phyloP scores from a whole-genome alignment of 768 basidiomycete genomes.

The Steccherinum ochraceum region DNA sequence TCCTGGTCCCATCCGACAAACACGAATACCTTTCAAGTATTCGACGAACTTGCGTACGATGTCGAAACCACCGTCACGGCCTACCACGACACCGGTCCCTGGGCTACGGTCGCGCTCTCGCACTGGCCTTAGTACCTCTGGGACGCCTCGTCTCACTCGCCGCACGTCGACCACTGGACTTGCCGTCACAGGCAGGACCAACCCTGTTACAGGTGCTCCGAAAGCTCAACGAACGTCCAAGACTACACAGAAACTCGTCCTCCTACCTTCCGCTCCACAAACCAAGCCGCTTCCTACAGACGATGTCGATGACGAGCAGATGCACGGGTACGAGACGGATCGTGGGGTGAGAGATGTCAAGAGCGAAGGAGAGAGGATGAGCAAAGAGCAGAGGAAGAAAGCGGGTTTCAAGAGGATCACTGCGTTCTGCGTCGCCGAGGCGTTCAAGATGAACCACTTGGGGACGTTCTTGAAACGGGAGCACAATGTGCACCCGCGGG shows the following conservation, averaged over 20 bases:
- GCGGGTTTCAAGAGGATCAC: conserved; percentile 80
- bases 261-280: conserved; percentile 86
- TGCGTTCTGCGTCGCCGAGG: conserved; percentile 85
- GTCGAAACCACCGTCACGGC: background rate
- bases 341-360: conserved; percentile 71
- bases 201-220: conserved; percentile 21
- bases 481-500: conserved; percentile 80
- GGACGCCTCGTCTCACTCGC: conserved; percentile 14
- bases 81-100: background rate
- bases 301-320: conserved; percentile 41
- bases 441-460: conserved; percentile 77
- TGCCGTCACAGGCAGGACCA: conserved; percentile 12
- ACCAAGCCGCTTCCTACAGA: conserved; percentile 57
- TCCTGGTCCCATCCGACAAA: no score
- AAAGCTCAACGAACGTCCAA: conserved; percentile 82
- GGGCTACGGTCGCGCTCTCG: background rate
- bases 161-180: conserved; percentile 26
- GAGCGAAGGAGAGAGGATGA: conserved; percentile 85
- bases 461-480: conserved; percentile 87
- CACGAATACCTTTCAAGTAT: no score
- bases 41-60: no score
- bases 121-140: background rate
- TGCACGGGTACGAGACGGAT: conserved; percentile 61
- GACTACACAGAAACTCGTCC: conserved; percentile 85
- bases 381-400: conserved; percentile 73